Conservation (phyloP, 2,329 filamentous ascomycete species). For the Cordyceps javanica region DNA sequence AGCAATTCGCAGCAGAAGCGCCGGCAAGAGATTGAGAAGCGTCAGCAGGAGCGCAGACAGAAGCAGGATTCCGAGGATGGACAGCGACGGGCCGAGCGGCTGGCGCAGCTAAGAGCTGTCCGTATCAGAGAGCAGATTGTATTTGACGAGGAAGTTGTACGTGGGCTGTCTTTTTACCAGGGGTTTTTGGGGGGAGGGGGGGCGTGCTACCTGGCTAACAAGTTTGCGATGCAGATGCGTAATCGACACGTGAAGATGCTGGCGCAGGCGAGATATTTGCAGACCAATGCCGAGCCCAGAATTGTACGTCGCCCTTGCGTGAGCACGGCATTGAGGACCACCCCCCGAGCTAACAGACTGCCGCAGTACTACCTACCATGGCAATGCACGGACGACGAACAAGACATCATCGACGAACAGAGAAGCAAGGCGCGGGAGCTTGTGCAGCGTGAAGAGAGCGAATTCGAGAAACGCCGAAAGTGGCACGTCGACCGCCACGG, state of each 20-base stretch:
- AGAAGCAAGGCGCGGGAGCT: constrained; percentile 56
- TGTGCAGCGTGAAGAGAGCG: constrained; percentile 58
- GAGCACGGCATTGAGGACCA: not conserved
- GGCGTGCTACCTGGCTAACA: constrained; percentile 16
- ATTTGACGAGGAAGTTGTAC: constrained; percentile 71
- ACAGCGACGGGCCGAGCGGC: constrained; percentile 57
- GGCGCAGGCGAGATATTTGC: constrained; percentile 64
- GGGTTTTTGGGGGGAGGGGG: too few relatives aligned
- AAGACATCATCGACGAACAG: constrained; percentile 65
- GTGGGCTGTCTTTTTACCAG: constrained; percentile 28
- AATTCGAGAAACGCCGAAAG: constrained; percentile 50
- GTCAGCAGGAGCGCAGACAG: constrained; percentile 70
- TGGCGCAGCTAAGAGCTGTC: constrained; percentile 53
- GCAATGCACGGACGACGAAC: constrained; percentile 63
- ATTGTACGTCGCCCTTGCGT: constrained; percentile 52
- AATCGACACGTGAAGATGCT: constrained; percentile 67
- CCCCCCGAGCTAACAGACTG: not conserved
- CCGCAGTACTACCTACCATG: constrained; percentile 78
- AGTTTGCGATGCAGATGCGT: constrained; percentile 56
- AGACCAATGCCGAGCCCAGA: constrained; percentile 63
- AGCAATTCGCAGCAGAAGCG: constrained; percentile 58
- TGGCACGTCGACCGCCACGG: constrained; percentile 27
- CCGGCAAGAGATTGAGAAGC: constrained; percentile 74
- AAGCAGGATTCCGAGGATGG: constrained; percentile 67
- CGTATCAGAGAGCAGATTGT: constrained; percentile 64